These are phyloP conservation scores for Lodderomyces orthopsilosis DNA, from an alignment of 1,139 yeast species.

Conservation along the genomic window DNA sequence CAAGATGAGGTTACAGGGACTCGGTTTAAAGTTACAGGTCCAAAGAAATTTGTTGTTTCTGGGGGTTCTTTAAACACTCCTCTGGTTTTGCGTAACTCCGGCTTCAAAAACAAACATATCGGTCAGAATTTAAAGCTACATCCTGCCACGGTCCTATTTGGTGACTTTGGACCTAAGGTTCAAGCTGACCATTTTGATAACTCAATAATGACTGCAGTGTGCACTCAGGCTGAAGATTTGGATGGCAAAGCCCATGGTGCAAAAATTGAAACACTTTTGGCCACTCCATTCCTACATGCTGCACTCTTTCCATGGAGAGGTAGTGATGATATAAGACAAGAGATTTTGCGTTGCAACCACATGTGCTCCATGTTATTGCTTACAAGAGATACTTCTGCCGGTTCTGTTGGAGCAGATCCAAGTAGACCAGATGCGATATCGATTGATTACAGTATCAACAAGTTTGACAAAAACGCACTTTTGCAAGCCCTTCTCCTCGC, in stretches of 20 bases:
- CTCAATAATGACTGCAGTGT: conserved; percentile 53
- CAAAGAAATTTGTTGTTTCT: conserved; percentile 45
- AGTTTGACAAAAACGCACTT: conserved; percentile 45
- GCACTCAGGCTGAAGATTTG: conserved; percentile 47
- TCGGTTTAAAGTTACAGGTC: conserved; percentile 40
- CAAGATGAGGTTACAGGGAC: conserved; percentile 28
- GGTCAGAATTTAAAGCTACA: conserved; percentile 56
- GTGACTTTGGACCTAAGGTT: conserved; percentile 39
- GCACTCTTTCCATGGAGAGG: conserved; percentile 46
- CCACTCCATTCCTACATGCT: conserved; percentile 42
- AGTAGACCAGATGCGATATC: conserved; percentile 34
- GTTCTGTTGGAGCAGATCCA: conserved; percentile 38
- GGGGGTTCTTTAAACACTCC: conserved; percentile 60
- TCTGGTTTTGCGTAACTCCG: conserved; percentile 46
- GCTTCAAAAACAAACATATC: conserved; percentile 52
- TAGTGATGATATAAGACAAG: conserved; percentile 33
- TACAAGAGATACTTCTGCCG: conserved; percentile 48
- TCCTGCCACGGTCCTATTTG: conserved; percentile 45
- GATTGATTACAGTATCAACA: conserved; percentile 41
- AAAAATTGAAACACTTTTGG: conserved; percentile 50
- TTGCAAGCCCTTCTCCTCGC: conserved; percentile 38
- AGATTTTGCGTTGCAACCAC: conserved; percentile 39
- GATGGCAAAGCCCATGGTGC: conserved; percentile 61
- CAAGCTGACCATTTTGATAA: conserved; percentile 38
- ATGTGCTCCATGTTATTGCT: conserved; percentile 45